Conservation (phyloP, 2,329 filamentous ascomycete genomes). For the Tympanopsis confertula region DNA sequence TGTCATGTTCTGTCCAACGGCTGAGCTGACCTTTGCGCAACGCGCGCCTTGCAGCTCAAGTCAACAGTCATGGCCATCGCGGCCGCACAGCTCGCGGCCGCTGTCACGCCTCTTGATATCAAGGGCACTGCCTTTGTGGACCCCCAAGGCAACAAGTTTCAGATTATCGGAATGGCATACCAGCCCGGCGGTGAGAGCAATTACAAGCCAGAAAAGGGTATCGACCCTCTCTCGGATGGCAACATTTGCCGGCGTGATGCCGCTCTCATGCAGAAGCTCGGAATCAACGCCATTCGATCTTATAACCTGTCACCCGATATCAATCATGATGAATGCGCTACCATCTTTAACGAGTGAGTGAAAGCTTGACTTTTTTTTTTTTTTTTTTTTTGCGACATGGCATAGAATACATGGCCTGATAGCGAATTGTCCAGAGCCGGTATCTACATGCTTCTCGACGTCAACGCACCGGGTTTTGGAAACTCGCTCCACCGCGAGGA, state of each 20-base stretch:
- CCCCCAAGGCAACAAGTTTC: slow-evolving; percentile 44
- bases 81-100: slow-evolving; percentile 31
- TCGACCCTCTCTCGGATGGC: slow-evolving; percentile 48
- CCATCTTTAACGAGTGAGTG: slow-evolving; percentile 50
- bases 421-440: slow-evolving; percentile 29
- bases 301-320: slow-evolving; percentile 56
- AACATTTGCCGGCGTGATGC: slow-evolving; percentile 51
- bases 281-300: slow-evolving; percentile 58
- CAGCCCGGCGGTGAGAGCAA: slow-evolving; percentile 56
- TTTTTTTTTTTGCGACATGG: neutral
- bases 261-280: slow-evolving; percentile 51
- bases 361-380: neutral
- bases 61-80: slow-evolving; percentile 33
- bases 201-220: slow-evolving; percentile 39
- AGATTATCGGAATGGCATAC: slow-evolving; percentile 58
- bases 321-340: slow-evolving; percentile 56
- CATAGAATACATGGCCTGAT: neutral
- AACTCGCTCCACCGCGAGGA: slow-evolving; percentile 41
- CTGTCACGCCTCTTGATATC: slow-evolving; percentile 44
- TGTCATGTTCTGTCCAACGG: too few relatives aligned
- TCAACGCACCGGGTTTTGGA: slow-evolving; percentile 51
- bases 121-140: slow-evolving; percentile 49
- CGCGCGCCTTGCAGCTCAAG: neutral
- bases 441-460: slow-evolving; percentile 60
- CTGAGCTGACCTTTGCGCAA: neutral